phyloP scores from a whole-genome alignment of 1,139 yeast species.

The Suhomyces yuchorum region DNA sequence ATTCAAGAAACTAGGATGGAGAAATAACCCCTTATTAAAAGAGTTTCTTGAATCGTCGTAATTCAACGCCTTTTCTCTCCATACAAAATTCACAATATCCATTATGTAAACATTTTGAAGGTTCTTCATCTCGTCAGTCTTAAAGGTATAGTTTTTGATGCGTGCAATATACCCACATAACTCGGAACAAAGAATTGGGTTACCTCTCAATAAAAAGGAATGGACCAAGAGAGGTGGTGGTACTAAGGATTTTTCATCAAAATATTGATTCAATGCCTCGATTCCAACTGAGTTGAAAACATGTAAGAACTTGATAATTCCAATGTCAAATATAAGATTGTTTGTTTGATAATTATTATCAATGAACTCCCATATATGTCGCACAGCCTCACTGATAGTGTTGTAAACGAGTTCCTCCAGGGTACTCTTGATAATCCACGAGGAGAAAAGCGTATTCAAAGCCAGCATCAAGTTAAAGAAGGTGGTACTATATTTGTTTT shows the following conservation, averaged over 20 bases:
- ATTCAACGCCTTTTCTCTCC: conserved; percentile 57
- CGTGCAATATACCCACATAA: conserved; percentile 52
- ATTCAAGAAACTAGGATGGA: conserved; percentile 39
- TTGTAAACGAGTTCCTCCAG: not conserved
- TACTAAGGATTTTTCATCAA: conserved; percentile 24
- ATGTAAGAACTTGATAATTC: conserved; percentile 14
- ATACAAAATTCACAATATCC: conserved; percentile 61
- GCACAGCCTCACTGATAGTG: conserved; percentile 14
- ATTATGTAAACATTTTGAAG: conserved; percentile 56
- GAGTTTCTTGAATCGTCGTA: conserved; percentile 17
- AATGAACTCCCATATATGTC: conserved; percentile 12
- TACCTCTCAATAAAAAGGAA: conserved; percentile 36
- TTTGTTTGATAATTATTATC: conserved; percentile 1
- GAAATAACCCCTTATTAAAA: conserved; percentile 40
- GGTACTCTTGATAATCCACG: conserved; percentile 2
- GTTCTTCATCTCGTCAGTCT: conserved; percentile 28
- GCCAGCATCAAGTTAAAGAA: conserved; percentile 7
- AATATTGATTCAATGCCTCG: conserved; percentile 15
- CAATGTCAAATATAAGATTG: not conserved
- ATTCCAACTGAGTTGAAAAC: conserved; percentile 16
- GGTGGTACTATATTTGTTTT: not conserved
- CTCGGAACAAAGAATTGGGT: conserved; percentile 49
- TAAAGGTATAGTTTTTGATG: conserved; percentile 40
- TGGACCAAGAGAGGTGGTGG: conserved; percentile 44
- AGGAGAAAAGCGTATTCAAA: conserved; percentile 6